These are phyloP conservation scores for Cladosporium sp. DNA, from an alignment of 2,329 filamentous ascomycete species.

Conservation along the genomic window DNA sequence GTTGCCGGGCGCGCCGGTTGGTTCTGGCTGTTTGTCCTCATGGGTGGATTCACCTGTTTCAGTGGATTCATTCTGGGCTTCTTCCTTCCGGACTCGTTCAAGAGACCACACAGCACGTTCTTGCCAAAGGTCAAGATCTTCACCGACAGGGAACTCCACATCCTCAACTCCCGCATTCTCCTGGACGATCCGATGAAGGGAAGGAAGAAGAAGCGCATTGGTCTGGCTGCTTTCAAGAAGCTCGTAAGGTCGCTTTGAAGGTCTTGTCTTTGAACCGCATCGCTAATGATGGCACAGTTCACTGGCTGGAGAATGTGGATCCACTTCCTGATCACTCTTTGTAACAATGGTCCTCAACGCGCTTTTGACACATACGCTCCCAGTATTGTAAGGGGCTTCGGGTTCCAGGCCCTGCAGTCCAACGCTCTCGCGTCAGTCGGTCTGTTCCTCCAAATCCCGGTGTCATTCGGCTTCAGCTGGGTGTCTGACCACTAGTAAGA, in stretches of 20 bases:
- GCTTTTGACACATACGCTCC: slow-evolving; percentile 38
- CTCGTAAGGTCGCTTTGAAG: slow-evolving; percentile 20
- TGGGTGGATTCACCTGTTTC: slow-evolving; percentile 38
- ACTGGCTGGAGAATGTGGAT: slow-evolving; percentile 37
- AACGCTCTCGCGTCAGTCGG: slow-evolving; percentile 39
- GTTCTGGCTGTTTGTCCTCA: slow-evolving; percentile 35
- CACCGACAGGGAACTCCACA: slow-evolving; percentile 33
- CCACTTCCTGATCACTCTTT: slow-evolving; percentile 37
- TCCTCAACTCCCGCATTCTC: slow-evolving; percentile 32
- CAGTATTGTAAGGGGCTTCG: slow-evolving; percentile 31
- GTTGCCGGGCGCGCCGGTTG: slow-evolving; percentile 26
- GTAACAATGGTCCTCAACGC: slow-evolving; percentile 35
- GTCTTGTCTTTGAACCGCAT: not conserved
- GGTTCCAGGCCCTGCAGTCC: slow-evolving; percentile 29
- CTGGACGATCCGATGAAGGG: slow-evolving; percentile 35
- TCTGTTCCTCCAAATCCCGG: slow-evolving; percentile 45
- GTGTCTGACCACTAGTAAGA: slow-evolving; percentile 55
- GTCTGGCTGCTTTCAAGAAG: slow-evolving; percentile 35
- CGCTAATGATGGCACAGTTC: slow-evolving; percentile 38
- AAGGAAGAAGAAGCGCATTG: slow-evolving; percentile 34
- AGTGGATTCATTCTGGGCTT: slow-evolving; percentile 37
- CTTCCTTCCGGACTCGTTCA: slow-evolving; percentile 36
- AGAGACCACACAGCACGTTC: slow-evolving; percentile 32
- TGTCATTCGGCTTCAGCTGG: slow-evolving; percentile 54
- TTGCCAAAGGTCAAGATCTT: slow-evolving; percentile 31